Evolutionary conservation across 495 filamentous ascomycete species (phyloP).

Genomic region (Geoglossum glabrum): DNA sequence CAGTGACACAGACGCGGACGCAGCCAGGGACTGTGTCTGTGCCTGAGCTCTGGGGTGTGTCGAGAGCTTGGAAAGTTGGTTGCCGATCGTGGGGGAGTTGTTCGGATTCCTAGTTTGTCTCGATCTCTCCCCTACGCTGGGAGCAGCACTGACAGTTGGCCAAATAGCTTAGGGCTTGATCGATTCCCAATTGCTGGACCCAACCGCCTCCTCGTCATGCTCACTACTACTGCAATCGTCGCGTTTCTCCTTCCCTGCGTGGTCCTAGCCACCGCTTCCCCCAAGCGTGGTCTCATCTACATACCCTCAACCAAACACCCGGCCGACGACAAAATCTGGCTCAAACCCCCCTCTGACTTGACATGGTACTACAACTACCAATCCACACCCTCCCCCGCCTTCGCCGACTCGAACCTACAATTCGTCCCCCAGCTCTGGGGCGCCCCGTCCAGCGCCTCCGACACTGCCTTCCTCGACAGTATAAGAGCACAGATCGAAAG

Average conservation of each 20-base stretch:
- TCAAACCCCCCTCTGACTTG: conserved; percentile 27
- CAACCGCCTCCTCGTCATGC: too few species aligned
- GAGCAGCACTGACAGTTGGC: too few species aligned
- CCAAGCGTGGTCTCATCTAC: conserved; percentile 54
- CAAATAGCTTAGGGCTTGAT: too few species aligned
- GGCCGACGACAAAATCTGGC: conserved; percentile 41
- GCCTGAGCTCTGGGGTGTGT: too few species aligned
- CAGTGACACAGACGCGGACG: too few species aligned
- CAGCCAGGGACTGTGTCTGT: too few species aligned
- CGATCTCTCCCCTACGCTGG: too few species aligned
- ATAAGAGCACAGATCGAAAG: conserved; percentile 28
- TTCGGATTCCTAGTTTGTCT: too few species aligned
- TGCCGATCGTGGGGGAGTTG: too few species aligned
- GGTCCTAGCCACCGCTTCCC: conserved; percentile 14
- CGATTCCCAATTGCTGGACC: too few species aligned
- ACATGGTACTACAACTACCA: conserved; percentile 76
- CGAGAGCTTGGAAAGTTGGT: too few species aligned
- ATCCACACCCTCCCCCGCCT: conserved; percentile 28
- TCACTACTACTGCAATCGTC: neutral
- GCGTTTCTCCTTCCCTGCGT: neutral
- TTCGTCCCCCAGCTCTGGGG: conserved; percentile 79
- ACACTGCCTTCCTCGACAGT: conserved; percentile 33
- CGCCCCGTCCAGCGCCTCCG: conserved; percentile 18
- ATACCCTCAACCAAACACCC: conserved; percentile 28
- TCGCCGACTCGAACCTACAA: conserved; percentile 27